Evolutionary conservation across 176 grass and related monocot genomes (phyloP), one percentile per base, ranked within the genome.

Genomic region (Oryza punctata): DNA sequence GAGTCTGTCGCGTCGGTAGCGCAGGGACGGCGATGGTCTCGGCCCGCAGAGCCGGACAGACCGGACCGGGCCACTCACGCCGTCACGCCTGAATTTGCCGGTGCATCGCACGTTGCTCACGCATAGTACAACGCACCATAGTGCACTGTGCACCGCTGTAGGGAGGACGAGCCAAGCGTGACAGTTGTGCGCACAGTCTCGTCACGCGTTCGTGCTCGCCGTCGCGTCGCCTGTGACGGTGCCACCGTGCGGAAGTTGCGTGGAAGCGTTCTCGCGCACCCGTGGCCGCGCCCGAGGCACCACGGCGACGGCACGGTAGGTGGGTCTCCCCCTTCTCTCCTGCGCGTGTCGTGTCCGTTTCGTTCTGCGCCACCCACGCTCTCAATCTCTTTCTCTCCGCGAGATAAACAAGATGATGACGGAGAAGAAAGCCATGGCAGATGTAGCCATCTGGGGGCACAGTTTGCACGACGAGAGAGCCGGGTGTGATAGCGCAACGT

Each of bases 271-370:
- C 50, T 7, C 54, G 54, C 65, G 73, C 40, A 2, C 50, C 0
- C 54, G n/a, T n/a, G n/a, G n/a, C n/a, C n/a, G 54, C 65, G 73
- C 40, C 67, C 43, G 67, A 5, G 43, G 67, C 75, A 45, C 43
- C 74, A 87, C 79, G 79, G 74, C 57, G 33, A 24, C 32, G 54
- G 23, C 5, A 60, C 3, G 43, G 45, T 67, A 43, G 78, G 85
- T 67, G 37, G 13, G 43, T 63, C 18, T 12, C 29, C 26, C 33
- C 3, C 33, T 5, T 35, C 33, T 35, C 46, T 25, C 3, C 33
- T 19, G 18, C 3, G 12, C 27, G 33, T 14, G 10, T 21, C 27
- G 33, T 14, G 10, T 21, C 64, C 7, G 23, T 12, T 32, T 38
- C 5, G 15, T 54, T 54, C 5, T 6, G 47, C 1, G 47, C 47